phyloP scores from a whole-genome alignment of 2,329 filamentous ascomycete genomes.

The Exophiala xenobiotica region DNA sequence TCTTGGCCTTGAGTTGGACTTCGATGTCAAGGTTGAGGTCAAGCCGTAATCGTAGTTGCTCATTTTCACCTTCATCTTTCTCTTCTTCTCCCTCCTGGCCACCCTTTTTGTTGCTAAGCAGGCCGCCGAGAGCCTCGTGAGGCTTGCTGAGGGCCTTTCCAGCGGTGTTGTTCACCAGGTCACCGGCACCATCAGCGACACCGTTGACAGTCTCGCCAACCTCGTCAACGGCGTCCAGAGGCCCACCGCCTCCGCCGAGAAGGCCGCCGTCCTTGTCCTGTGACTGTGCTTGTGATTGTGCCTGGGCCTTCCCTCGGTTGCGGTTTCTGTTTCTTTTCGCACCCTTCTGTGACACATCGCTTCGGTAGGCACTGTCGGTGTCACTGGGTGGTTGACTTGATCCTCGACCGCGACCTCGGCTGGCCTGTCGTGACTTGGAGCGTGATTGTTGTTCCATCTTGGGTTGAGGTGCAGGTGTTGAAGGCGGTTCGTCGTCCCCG shows the following conservation, averaged over 20 bases:
- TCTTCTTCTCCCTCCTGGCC: conserved; percentile 55
- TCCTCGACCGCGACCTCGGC: conserved; percentile 40
- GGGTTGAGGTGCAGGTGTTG: conserved; percentile 24
- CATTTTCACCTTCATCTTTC: conserved; percentile 23
- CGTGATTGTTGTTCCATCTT: conserved; percentile 29
- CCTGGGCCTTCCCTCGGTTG: conserved; percentile 37
- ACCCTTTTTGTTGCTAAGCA: conserved; percentile 27
- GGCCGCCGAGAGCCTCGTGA: conserved; percentile 43
- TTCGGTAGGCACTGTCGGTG: conserved; percentile 55
- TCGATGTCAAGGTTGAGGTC: conserved; percentile 64
- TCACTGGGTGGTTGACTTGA: conserved; percentile 44
- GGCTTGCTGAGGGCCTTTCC: conserved; percentile 43
- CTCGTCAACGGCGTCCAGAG: conserved; percentile 58
- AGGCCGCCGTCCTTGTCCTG: conserved; percentile 42
- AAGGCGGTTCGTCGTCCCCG: conserved; percentile 15
- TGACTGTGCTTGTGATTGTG: conserved; percentile 46
- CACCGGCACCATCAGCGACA: conserved; percentile 42
- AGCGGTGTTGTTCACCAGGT: conserved; percentile 58
- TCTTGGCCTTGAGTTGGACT: conserved; percentile 64
- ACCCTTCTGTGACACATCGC: conserved; percentile 53
- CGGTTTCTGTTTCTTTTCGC: conserved; percentile 56
- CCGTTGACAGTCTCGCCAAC: conserved; percentile 54
- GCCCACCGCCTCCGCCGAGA: conserved; percentile 39
- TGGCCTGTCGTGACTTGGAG: conserved; percentile 29
- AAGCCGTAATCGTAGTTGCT: conserved; percentile 54